Evolutionary conservation across 768 basidiomycete species (phyloP).

Genomic region (Nevesoporus exiguus): DNA sequence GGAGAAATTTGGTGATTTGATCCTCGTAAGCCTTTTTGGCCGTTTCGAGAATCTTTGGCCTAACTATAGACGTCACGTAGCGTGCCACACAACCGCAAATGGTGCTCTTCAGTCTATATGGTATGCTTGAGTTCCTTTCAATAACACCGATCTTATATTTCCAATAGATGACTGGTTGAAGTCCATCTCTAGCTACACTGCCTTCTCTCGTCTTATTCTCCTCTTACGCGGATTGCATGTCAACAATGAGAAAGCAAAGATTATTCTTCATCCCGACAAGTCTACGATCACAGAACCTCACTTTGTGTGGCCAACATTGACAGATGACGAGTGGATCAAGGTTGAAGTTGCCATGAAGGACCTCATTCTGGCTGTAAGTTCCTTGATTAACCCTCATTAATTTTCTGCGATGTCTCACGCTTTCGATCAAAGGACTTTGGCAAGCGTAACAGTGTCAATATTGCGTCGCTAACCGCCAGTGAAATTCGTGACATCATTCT

Average conservation of each 20-base stretch:
- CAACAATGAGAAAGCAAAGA: slow-evolving; percentile 99
- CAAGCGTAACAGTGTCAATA: slow-evolving; percentile 98
- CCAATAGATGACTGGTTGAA: slow-evolving; percentile 92
- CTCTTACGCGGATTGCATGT: slow-evolving; percentile 95
- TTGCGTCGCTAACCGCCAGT: slow-evolving; percentile 92
- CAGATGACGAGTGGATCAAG: slow-evolving; percentile 97
- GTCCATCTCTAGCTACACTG: slow-evolving; percentile 97
- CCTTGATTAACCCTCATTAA: not conserved
- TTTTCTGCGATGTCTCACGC: slow-evolving; percentile 12
- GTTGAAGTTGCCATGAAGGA: slow-evolving; percentile 99
- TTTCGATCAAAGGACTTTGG: slow-evolving; percentile 74
- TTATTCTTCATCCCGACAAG: slow-evolving; percentile 96
- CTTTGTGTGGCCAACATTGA: slow-evolving; percentile 94
- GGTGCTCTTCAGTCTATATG: slow-evolving; percentile 97
- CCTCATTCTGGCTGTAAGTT: slow-evolving; percentile 77
- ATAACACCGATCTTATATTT: slow-evolving; percentile 6
- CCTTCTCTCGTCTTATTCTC: slow-evolving; percentile 97
- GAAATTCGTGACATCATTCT: slow-evolving; percentile 98
- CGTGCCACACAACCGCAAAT: slow-evolving; percentile 98
- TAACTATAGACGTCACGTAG: slow-evolving; percentile 33
- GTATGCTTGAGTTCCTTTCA: slow-evolving; percentile 33
- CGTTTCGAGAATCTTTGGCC: not conserved
- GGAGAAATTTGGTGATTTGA: slow-evolving; percentile 99
- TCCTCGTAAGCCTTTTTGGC: slow-evolving; percentile 50
- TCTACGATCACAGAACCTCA: slow-evolving; percentile 95